These are phyloP conservation scores for Dalbergia cochinchinensis DNA, from an alignment of 306 rosid genomes.

Conservation along the genomic window DNA sequence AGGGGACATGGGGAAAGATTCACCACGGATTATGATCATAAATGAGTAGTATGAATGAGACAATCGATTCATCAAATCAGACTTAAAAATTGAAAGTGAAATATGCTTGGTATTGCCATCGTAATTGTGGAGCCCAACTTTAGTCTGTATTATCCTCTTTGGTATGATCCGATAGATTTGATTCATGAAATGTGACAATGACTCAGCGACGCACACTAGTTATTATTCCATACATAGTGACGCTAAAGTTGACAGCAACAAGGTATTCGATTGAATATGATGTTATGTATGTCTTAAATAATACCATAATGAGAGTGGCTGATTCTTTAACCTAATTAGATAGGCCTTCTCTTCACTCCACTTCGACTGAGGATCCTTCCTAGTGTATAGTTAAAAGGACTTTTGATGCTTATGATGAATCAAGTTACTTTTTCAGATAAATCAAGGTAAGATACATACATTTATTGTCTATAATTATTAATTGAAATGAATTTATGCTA, in stretches of 20 bases:
- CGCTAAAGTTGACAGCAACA: conserved; percentile 8
- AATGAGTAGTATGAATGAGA: neutral
- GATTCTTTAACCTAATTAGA: neutral
- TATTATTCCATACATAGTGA: neutral
- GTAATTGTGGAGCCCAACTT: neutral
- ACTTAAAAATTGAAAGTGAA: neutral
- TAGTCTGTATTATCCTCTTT: neutral
- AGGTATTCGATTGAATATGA: neutral
- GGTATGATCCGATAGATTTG: neutral
- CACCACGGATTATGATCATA: too few relatives aligned
- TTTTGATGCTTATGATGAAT: neutral
- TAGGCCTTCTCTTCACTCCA: neutral
- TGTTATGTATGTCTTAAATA: neutral
- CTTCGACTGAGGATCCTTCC: neutral
- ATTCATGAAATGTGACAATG: neutral
- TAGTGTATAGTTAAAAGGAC: too few relatives aligned
- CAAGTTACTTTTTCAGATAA: neutral
- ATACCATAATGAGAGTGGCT: too few relatives aligned
- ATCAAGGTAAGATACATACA: neutral
- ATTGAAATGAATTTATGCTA: neutral
- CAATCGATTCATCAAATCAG: neutral
- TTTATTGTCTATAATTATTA: neutral
- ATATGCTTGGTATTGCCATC: neutral
- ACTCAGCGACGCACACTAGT: neutral
- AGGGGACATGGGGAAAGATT: too few relatives aligned